phyloP scores from a whole-genome alignment of 495 filamentous ascomycete species.

The Jackrogersella multiformis region DNA sequence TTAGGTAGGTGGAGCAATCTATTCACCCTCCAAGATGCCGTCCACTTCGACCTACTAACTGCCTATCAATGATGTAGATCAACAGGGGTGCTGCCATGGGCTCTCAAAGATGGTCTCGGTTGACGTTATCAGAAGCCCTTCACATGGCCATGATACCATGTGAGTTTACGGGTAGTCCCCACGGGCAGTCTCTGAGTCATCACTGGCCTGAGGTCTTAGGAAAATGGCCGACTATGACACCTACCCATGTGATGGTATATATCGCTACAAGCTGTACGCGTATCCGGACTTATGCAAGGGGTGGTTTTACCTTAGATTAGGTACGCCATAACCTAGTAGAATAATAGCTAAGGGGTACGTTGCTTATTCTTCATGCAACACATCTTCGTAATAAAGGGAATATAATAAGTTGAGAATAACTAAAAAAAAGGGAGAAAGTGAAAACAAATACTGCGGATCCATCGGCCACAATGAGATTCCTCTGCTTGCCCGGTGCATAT shows the following conservation, averaged over 20 bases:
- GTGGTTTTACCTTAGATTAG: neutral
- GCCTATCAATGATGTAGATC: neutral
- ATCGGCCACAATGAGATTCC: constrained; percentile 42
- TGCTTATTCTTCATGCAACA: neutral
- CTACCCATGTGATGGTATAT: constrained; percentile 13
- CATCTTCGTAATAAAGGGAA: constrained; percentile 5
- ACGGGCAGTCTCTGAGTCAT: constrained; percentile 15
- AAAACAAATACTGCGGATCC: neutral
- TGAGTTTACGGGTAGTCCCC: constrained; percentile 26
- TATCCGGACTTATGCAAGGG: constrained; percentile 14
- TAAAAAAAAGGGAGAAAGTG: neutral
- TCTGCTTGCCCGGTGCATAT: constrained; percentile 52
- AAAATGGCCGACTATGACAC: neutral
- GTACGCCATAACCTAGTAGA: constrained; percentile 13
- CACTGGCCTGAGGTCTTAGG: neutral
- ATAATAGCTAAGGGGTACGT: constrained; percentile 5
- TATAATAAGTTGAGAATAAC: constrained; percentile 1
- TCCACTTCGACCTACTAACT: constrained; percentile 5
- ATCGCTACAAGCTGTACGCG: constrained; percentile 1
- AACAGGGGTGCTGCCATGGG: constrained; percentile 9
- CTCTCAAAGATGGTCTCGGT: neutral
- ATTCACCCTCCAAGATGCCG: constrained; percentile 7
- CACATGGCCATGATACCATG: constrained; percentile 9
- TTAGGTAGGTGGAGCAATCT: neutral
- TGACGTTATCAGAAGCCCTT: neutral